A percentile compares a stretch with the other conserved stretches of the same genome.
These are phyloP conservation scores for Lepidium campestre DNA, from an alignment of 441 rosid species.

Conservation along the genomic window DNA sequence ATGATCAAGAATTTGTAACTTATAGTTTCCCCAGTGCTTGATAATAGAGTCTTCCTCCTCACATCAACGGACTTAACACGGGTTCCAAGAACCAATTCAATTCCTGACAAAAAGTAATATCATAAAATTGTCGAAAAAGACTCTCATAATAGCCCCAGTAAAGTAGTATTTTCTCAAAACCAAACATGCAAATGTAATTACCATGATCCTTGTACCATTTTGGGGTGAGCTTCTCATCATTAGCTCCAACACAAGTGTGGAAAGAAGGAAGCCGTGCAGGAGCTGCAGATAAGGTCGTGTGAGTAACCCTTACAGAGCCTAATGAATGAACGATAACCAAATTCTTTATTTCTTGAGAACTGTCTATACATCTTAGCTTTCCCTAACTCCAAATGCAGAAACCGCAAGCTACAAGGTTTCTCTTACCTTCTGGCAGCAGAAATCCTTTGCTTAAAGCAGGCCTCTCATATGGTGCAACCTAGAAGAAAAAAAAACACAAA, in stretches of 20 bases:
- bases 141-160: neutral
- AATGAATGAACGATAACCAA: neutral
- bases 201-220: constrained; percentile 94
- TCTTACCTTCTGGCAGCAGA: constrained; percentile 80
- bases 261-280: constrained; percentile 92
- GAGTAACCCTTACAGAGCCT: constrained; percentile 5
- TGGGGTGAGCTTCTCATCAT: constrained; percentile 78
- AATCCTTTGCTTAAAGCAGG: constrained; percentile 94
- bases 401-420: constrained; percentile 2
- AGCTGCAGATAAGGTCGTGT: constrained; percentile 41
- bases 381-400: constrained; percentile 9
- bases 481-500: constrained; percentile 20
- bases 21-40: constrained; percentile 90
- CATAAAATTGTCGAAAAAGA: constrained; percentile 5
- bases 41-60: constrained; percentile 78
- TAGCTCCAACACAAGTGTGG: constrained; percentile 91
- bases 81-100: constrained; percentile 90
- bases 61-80: constrained; percentile 87
- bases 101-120: constrained; percentile 43
- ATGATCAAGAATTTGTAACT: constrained; percentile 82
- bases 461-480: constrained; percentile 96
- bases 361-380: neutral
- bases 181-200: constrained; percentile 28
- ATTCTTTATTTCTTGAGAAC: neutral
- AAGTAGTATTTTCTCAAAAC: neutral